Conservation (phyloP, 78 protist species). For the Dictyostelium citrinum region DNA sequence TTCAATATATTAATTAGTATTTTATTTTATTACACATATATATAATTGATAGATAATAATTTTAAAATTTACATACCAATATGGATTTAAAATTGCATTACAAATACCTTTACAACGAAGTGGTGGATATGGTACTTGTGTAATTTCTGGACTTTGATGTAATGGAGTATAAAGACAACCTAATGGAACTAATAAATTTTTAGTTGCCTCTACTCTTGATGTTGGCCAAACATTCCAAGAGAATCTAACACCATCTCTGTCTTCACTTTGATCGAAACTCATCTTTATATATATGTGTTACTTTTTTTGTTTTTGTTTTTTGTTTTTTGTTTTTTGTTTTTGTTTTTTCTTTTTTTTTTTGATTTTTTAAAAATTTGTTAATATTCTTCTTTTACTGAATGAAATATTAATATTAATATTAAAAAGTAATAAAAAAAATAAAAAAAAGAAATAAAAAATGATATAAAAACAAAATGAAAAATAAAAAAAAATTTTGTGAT, state of each 20-base stretch:
- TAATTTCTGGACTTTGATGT: conserved; percentile 64
- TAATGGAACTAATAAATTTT: conserved; percentile 93
- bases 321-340: background rate
- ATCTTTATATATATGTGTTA: background rate
- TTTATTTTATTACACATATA: no score
- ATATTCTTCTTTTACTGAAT: no score
- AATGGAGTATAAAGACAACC: conserved; percentile 97
- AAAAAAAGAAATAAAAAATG: background rate
- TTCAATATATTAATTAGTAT: no score
- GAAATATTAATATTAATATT: background rate
- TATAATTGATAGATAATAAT: background rate
- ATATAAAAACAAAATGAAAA: background rate
- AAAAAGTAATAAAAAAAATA: background rate
- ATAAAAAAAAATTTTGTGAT: background rate
- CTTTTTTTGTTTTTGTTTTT: background rate
- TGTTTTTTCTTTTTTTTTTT: background rate
- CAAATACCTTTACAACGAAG: conserved; percentile 89
- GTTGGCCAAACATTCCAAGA: conserved; percentile 92
- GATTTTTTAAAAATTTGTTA: background rate
- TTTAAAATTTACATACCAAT: conserved; percentile 83
- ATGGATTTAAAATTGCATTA: conserved; percentile 92
- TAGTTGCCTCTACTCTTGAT: conserved; percentile 83
- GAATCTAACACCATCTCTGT: conserved; percentile 92
- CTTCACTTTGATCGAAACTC: conserved; percentile 74
- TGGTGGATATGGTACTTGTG: conserved; percentile 93